Base-by-base conservation (phyloP, 1,284 basidiomycete species). In the Psilocybe mexicana region DNA sequence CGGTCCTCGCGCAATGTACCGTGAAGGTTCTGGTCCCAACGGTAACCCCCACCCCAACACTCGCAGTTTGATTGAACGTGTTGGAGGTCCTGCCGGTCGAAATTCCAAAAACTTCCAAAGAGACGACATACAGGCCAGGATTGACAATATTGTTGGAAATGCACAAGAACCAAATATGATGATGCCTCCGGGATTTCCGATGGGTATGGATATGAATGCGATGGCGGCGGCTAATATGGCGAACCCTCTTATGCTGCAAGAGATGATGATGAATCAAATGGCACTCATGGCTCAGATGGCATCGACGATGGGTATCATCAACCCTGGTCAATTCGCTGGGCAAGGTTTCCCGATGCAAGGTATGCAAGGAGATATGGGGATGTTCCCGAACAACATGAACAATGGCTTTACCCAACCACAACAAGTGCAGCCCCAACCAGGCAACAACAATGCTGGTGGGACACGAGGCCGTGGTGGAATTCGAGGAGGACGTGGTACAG, bases 211-310 rank as follows among this genome's bases (percentile, higher is more conserved):
- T 60, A 85, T 88, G 79, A 78, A 75, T 54, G 76, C 81, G 14
- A 79, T 83, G 75, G 77, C 74, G 25, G 67, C 65, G 3, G 65
- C 67, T 57, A 76, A 73, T 52, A 83, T 83, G 80, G 73, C 80
- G 48, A 90, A 88, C 65, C 87, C 88, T 44, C 65, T 92, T 63
- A 76, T 89, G 75, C 69, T 92, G 58, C 90, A 92, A 72, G 90
- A 92, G 72, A 87, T 92, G 80, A 87, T 92, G 84, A 87, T 90
- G 84, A 89, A 82, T 71, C 88, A 92, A 69, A 91, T 92, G 88
- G 87, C 89, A 44, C 78, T 92, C 64, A 92, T 92, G 89, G 84
- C 87, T 36, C 90, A 92, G 71, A 87, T 92, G 82, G 86, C 87
- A 25, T 80, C 84, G 26, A 83, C 81, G 14, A 85, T 90, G 79